These are phyloP conservation scores for Sporormia fimetaria DNA, from an alignment of 495 filamentous ascomycete species.

Conservation along the genomic window DNA sequence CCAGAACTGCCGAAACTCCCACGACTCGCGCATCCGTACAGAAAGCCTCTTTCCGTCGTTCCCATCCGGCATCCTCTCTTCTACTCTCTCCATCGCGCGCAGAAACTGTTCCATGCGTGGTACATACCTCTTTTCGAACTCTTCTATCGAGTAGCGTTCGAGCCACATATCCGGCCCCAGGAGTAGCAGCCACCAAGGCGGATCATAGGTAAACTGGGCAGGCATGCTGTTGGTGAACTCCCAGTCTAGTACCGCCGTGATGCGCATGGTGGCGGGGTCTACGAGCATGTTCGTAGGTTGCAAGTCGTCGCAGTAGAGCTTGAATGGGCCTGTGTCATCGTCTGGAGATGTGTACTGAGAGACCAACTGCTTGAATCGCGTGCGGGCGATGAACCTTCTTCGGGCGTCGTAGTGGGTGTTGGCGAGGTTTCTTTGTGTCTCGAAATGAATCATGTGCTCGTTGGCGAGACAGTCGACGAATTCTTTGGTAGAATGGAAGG, in stretches of 20 bases:
- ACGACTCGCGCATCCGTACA: constrained; percentile 32
- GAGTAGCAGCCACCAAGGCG: constrained; percentile 38
- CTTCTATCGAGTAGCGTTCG: constrained; percentile 29
- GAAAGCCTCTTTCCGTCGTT: constrained; percentile 28
- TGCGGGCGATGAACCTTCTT: constrained; percentile 34
- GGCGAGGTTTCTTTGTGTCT: constrained; percentile 35
- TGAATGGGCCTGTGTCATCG: constrained; percentile 33
- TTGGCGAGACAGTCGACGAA: constrained; percentile 31
- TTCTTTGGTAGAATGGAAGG: constrained; percentile 31
- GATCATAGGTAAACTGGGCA: constrained; percentile 35
- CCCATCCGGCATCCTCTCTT: constrained; percentile 21
- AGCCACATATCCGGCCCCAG: constrained; percentile 33
- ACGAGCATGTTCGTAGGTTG: constrained; percentile 36
- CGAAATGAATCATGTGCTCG: constrained; percentile 32
- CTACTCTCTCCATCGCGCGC: constrained; percentile 26
- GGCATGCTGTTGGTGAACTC: constrained; percentile 38
- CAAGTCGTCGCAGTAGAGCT: constrained; percentile 37
- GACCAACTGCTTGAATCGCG: constrained; percentile 33
- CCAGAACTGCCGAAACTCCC: constrained; percentile 11
- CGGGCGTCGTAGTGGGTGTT: constrained; percentile 29
- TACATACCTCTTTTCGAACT: constrained; percentile 32
- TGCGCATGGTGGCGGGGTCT: constrained; percentile 33
- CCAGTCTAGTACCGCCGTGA: constrained; percentile 36
- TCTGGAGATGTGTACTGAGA: constrained; percentile 31
- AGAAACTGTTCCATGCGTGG: constrained; percentile 31